Percentiles rank a stretch among this genome's conserved stretches.
Conservation (phyloP, 2,329 filamentous ascomycete genomes). For the Arthroderma sp. region DNA sequence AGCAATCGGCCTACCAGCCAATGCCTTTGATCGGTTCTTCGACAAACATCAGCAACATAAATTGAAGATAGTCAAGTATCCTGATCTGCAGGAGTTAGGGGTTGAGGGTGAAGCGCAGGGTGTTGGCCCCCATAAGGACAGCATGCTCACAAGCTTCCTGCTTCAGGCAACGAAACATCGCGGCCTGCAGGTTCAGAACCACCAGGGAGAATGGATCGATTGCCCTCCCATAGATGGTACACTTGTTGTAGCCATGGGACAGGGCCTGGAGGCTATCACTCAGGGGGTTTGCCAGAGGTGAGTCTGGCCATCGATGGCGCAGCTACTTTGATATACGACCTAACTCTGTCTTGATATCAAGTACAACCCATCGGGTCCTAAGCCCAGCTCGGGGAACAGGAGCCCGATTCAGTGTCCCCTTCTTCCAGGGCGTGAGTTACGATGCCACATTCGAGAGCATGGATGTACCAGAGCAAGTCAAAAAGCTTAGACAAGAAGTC, state of each 20-base stretch:
- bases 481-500: constrained; percentile 49
- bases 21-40: constrained; percentile 69
- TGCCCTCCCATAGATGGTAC: constrained; percentile 64
- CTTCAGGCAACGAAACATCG: constrained; percentile 65
- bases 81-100: constrained; percentile 53
- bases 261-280: constrained; percentile 75
- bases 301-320: not conserved
- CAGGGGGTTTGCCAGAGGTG: constrained; percentile 60
- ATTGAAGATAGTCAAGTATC: constrained; percentile 80
- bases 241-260: constrained; percentile 75
- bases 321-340: not conserved
- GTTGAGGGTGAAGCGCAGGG: constrained; percentile 40
- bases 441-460: constrained; percentile 71
- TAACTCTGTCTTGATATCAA: constrained; percentile 13
- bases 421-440: constrained; percentile 76
- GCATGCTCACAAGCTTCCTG: constrained; percentile 70
- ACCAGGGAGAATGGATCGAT: constrained; percentile 66
- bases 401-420: constrained; percentile 66
- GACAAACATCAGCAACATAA: constrained; percentile 64
- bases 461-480: constrained; percentile 53
- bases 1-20: constrained; percentile 57
- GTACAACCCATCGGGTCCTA: constrained; percentile 74
- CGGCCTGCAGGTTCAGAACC: constrained; percentile 74
- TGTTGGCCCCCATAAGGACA: constrained; percentile 72
- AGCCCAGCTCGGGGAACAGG: constrained; percentile 58